Conservation (phyloP, 768 basidiomycete species). For the Pleurotus salmoneostramineus region DNA sequence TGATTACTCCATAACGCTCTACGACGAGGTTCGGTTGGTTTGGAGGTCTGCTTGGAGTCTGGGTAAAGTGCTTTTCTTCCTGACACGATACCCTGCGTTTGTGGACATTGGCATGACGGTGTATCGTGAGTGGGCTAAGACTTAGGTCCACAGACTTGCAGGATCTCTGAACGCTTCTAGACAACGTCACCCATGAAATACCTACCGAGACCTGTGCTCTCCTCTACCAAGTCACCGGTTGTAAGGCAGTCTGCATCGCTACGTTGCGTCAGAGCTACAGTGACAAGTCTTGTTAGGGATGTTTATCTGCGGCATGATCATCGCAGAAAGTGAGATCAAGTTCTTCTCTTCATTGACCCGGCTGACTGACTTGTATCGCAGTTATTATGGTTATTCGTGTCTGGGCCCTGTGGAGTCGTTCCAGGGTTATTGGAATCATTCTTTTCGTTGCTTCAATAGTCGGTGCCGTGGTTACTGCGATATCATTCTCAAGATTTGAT, state of each 20-base stretch:
- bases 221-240: constrained; percentile 1
- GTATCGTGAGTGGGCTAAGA: neutral
- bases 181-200: neutral
- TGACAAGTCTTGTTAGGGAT: neutral
- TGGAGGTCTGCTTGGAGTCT: constrained; percentile 4
- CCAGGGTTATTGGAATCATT: neutral
- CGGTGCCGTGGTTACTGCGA: neutral
- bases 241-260: neutral
- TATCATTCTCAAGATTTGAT: neutral
- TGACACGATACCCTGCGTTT: constrained; percentile 6
- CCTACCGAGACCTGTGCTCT: neutral
- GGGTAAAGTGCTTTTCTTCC: constrained; percentile 1
- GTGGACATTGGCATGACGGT: neutral
- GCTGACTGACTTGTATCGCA: neutral
- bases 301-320: neutral
- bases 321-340: neutral
- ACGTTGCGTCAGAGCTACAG: too few species aligned
- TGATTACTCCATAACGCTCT: constrained; percentile 2
- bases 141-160: neutral
- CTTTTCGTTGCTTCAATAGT: neutral
- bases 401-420: neutral
- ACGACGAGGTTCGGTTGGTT: neutral
- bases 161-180: neutral
- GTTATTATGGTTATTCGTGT: neutral
- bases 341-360: neutral